A percentile compares a stretch with the other conserved stretches of the same genome.
phyloP scores from a whole-genome alignment of 1,284 basidiomycete genomes.

The Neotropicomus parvogracilis region DNA sequence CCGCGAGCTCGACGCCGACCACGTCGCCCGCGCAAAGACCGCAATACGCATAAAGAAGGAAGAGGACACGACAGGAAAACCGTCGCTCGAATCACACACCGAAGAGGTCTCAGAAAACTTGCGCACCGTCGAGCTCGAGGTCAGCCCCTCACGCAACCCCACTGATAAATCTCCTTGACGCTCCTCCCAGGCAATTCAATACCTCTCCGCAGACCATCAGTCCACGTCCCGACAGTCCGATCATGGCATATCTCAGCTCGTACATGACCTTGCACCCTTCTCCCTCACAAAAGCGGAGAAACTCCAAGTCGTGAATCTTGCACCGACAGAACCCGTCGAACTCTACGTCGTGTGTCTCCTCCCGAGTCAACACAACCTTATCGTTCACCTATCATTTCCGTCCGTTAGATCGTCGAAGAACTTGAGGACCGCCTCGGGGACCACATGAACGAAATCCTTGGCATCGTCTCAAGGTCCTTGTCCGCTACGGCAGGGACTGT shows the following conservation, averaged over 20 bases:
- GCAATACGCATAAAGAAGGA: constrained; percentile 69
- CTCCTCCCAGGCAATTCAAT: constrained; percentile 66
- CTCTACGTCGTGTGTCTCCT: constrained; percentile 80
- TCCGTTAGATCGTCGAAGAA: constrained; percentile 82
- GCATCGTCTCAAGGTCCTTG: constrained; percentile 54
- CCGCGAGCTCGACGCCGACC: constrained; percentile 70
- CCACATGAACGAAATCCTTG: constrained; percentile 68
- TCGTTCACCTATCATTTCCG: constrained; percentile 1
- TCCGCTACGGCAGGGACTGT: constrained; percentile 21
- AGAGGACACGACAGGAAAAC: constrained; percentile 47
- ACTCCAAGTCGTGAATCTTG: constrained; percentile 86
- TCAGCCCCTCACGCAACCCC: constrained; percentile 35
- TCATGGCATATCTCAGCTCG: constrained; percentile 62
- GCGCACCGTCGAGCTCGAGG: constrained; percentile 87
- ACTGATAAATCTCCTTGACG: background rate
- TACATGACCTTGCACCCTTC: constrained; percentile 63
- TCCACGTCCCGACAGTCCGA: constrained; percentile 67
- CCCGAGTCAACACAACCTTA: background rate
- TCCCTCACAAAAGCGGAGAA: constrained; percentile 88
- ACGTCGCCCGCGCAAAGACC: constrained; percentile 60
- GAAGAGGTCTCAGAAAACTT: constrained; percentile 74
- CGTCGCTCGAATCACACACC: constrained; percentile 35
- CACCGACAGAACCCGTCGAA: constrained; percentile 78
- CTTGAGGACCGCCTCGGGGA: constrained; percentile 77
- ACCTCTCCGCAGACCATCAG: constrained; percentile 72